Evolutionary conservation across 768 basidiomycete genomes (phyloP).

Genomic region (Pisolithus marmoratus): DNA sequence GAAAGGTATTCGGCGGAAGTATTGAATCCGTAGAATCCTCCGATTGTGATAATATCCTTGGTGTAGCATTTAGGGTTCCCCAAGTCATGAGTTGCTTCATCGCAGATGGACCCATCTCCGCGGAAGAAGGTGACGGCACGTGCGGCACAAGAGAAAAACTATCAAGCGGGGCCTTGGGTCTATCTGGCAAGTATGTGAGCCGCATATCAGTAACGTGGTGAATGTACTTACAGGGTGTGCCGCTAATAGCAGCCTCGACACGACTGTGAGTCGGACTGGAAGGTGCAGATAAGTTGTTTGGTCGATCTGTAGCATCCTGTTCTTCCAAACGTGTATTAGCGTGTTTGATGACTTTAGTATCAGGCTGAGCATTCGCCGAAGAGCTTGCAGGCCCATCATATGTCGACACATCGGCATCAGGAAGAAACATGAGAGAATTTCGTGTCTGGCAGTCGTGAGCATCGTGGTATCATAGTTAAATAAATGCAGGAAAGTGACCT

Average conservation of each 20-base stretch:
- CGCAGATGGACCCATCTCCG: constrained; percentile 72
- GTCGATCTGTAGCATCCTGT: constrained; percentile 49
- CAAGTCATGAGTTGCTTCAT: constrained; percentile 96
- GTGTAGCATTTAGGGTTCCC: constrained; percentile 91
- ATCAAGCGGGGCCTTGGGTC: constrained; percentile 49
- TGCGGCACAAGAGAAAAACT: constrained; percentile 77
- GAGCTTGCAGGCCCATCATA: constrained; percentile 44
- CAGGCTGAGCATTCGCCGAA: constrained; percentile 29
- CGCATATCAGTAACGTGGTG: neutral
- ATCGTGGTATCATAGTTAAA: constrained; percentile 3
- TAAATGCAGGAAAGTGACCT: constrained; percentile 35
- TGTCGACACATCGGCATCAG: constrained; percentile 84
- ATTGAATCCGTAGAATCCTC: constrained; percentile 45
- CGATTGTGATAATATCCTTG: constrained; percentile 70
- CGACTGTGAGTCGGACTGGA: constrained; percentile 88
- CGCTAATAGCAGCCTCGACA: constrained; percentile 88
- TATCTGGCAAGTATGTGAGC: constrained; percentile 43
- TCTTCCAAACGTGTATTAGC: constrained; percentile 76
- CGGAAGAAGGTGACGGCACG: constrained; percentile 82
- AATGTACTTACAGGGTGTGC: constrained; percentile 71
- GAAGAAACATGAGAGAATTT: constrained; percentile 92
- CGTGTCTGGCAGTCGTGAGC: constrained; percentile 51
- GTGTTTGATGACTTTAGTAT: constrained; percentile 67
- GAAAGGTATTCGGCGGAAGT: constrained; percentile 57
- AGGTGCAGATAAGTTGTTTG: constrained; percentile 50